Percentiles rank a stretch among this genome's conserved stretches.
Evolutionary conservation across 257 asterid species (phyloP).

Genomic region (Solanum ahanhuiri): DNA sequence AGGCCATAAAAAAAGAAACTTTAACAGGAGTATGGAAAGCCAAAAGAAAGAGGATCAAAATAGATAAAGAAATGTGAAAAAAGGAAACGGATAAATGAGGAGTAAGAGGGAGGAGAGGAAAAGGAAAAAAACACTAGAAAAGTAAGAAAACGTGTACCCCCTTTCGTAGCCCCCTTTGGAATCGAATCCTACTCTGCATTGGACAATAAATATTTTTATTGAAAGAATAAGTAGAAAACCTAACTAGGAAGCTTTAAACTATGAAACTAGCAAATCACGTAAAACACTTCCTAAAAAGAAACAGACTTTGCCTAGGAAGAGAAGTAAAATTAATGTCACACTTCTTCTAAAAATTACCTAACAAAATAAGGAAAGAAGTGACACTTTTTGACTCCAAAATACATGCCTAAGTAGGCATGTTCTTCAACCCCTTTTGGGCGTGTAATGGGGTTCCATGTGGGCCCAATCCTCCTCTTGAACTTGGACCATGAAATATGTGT

Average conservation of each 20-base stretch:
- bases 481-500: neutral
- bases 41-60: neutral
- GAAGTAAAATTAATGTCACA: neutral
- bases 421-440: neutral
- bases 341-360: neutral
- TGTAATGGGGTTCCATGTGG: neutral
- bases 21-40: neutral
- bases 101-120: neutral
- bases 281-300: neutral
- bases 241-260: neutral
- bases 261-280: neutral
- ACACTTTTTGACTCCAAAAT: neutral
- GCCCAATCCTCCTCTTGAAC: neutral
- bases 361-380: neutral
- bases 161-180: neutral
- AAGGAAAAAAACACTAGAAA: neutral
- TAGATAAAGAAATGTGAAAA: neutral
- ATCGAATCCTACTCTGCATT: neutral
- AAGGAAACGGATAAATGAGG: neutral
- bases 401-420: neutral
- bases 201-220: neutral
- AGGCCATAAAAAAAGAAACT: neutral
- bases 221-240: neutral
- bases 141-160: neutral
- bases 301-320: neutral